These are phyloP conservation scores for Porcisia hertigi DNA, from an alignment of 208 protist species.

Conservation along the genomic window DNA sequence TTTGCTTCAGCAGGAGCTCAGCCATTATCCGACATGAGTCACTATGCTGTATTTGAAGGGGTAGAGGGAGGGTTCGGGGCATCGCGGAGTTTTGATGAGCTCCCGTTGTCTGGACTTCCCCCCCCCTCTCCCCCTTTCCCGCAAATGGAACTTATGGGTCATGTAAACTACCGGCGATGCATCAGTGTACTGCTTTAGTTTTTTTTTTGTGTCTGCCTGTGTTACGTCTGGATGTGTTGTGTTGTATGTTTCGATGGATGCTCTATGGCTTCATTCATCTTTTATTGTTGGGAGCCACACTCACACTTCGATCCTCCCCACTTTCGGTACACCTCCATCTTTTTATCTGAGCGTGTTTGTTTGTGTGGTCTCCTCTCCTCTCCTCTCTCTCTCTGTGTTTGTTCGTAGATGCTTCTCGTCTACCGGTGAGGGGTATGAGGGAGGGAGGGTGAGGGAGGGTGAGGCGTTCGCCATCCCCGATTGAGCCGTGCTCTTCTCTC, in stretches of 20 bases:
- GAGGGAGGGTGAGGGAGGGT: not conserved
- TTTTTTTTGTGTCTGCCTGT: too few species aligned
- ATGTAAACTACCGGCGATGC: not conserved
- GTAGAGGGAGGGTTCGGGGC: too few species aligned
- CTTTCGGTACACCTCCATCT: not conserved
- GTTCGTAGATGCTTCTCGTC: not conserved
- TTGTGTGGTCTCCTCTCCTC: not conserved
- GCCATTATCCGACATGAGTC: slow-evolving; percentile 54
- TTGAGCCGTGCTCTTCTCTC: not conserved
- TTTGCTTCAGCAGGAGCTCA: slow-evolving; percentile 59
- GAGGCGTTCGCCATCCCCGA: not conserved
- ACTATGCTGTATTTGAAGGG: not conserved
- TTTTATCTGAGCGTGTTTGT: not conserved
- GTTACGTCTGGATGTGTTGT: too few species aligned
- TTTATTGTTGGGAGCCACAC: too few species aligned
- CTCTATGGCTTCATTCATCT: too few species aligned
- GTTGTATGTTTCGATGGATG: too few species aligned
- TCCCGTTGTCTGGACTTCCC: not conserved
- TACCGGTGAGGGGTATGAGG: not conserved
- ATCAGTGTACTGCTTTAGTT: not conserved
- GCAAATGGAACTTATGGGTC: not conserved
- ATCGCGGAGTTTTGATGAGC: not conserved
- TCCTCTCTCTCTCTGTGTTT: too few species aligned
- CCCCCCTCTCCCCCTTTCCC: not conserved
- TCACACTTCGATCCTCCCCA: too few species aligned